Percentiles rank a stretch among this genome's conserved stretches.
Conservation (phyloP, 495 filamentous ascomycete species). For the Acidiella bohemica region DNA sequence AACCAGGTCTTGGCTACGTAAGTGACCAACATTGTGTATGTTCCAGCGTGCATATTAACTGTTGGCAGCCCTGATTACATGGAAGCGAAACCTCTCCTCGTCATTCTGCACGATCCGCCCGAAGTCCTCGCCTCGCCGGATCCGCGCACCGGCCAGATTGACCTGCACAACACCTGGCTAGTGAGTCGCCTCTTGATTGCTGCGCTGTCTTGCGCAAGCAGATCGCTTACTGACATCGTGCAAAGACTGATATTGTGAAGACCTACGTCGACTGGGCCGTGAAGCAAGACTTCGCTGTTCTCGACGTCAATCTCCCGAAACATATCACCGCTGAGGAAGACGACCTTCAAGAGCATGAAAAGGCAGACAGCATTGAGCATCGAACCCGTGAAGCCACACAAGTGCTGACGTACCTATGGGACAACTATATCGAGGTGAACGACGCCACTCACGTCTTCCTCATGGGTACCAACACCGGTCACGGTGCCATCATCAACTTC, state of each 20-base stretch:
- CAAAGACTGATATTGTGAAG: constrained; percentile 61
- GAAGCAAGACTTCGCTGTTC: constrained; percentile 56
- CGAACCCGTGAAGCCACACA: constrained; percentile 45
- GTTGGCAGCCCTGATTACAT: constrained; percentile 43
- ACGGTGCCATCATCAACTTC: constrained; percentile 32
- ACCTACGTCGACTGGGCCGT: constrained; percentile 74
- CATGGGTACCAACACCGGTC: constrained; percentile 59
- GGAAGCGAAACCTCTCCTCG: constrained; percentile 43
- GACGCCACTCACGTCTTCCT: constrained; percentile 61
- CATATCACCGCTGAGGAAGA: constrained; percentile 39
- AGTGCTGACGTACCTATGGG: constrained; percentile 84
- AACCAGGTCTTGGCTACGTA: constrained; percentile 82
- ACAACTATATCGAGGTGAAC: constrained; percentile 80
- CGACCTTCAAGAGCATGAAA: constrained; percentile 18
- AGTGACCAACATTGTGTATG: no score
- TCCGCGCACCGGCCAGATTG: constrained; percentile 51
- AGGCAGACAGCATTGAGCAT: constrained; percentile 33
- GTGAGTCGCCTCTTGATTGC: constrained; percentile 41
- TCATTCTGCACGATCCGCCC: constrained; percentile 63
- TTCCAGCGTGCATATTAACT: no score
- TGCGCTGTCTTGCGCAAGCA: constrained; percentile 25
- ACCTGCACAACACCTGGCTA: constrained; percentile 72
- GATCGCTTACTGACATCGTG: constrained; percentile 29
- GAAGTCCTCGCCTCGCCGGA: constrained; percentile 56
- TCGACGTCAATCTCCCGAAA: constrained; percentile 82